Conservation (phyloP, 164 flowering plant genomes). For the Magnolia changhungtana region DNA sequence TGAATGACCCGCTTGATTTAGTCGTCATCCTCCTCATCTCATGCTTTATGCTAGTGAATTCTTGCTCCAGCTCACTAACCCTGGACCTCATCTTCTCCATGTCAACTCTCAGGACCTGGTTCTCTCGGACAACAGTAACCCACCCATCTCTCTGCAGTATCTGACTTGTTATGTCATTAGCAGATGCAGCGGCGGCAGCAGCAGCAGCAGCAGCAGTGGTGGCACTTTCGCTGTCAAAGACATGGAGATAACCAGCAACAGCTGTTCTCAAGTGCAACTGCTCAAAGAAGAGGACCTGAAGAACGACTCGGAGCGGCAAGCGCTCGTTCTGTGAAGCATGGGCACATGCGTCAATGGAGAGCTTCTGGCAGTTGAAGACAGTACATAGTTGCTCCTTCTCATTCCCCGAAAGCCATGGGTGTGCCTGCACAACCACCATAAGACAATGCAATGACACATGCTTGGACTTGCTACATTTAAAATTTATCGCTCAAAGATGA, state of each 20-base stretch:
- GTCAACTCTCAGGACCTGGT: conserved; percentile 68
- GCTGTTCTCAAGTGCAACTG: conserved; percentile 86
- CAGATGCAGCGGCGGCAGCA: conserved; percentile 14
- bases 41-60: conserved; percentile 59
- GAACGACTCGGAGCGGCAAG: conserved; percentile 75
- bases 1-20: conserved; percentile 59
- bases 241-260: conserved; percentile 53
- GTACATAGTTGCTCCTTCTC: conserved; percentile 78
- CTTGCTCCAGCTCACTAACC: conserved; percentile 81
- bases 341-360: conserved; percentile 91
- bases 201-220: conserved; percentile 30
- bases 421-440: conserved; percentile 55
- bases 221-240: conserved; percentile 41
- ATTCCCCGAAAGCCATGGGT: conserved; percentile 77
- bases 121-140: conserved; percentile 79
- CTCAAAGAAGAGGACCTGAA: conserved; percentile 92
- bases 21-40: conserved; percentile 57
- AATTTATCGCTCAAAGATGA: neutral
- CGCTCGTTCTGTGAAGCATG: conserved; percentile 92
- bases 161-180: conserved; percentile 40
- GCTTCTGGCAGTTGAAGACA: conserved; percentile 74
- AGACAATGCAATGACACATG: neutral
- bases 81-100: conserved; percentile 79
- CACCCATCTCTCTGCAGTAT: conserved; percentile 73
- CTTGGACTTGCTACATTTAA: neutral